Conservation (phyloP, 2,329 filamentous ascomycete genomes). For the Didymella segeticola region DNA sequence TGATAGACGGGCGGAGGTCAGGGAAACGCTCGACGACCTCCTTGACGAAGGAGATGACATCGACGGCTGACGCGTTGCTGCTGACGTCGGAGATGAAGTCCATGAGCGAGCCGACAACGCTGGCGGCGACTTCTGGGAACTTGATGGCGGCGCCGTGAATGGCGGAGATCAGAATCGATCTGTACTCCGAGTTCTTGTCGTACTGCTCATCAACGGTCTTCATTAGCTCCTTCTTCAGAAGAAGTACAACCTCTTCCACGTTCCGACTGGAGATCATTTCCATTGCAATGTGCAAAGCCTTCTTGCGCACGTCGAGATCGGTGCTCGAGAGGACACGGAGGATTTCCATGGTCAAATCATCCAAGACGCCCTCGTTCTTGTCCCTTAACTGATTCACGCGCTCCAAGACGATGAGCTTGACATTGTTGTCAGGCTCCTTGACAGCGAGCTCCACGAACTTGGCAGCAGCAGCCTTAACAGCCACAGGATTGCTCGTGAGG, state of each 20-base stretch:
- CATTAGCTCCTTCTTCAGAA: conserved; percentile 95
- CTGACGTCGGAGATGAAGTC: conserved; percentile 99
- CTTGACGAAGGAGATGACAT: conserved; percentile 98
- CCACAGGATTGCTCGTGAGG: conserved; percentile 94
- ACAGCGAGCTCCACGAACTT: conserved; percentile 98
- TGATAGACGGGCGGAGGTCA: conserved; percentile 82
- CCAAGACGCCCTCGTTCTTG: conserved; percentile 88
- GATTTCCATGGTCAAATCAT: conserved; percentile 97
- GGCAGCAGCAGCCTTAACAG: conserved; percentile 91
- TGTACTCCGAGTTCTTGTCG: conserved; percentile 71
- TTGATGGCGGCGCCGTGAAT: conserved; percentile 99
- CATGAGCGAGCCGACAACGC: conserved; percentile 96
- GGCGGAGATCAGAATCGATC: conserved; percentile 91
- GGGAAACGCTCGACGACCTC: conserved; percentile 99
- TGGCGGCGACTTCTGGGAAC: conserved; percentile 96
- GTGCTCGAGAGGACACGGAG: conserved; percentile 92
- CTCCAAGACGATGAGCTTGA: conserved; percentile 97
- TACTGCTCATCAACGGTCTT: conserved; percentile 99
- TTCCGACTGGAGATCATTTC: conserved; percentile 99
- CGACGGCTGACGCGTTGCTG: conserved; percentile 94
- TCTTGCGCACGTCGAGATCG: conserved; percentile 93
- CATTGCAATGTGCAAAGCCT: conserved; percentile 86
- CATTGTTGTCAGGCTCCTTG: conserved; percentile 98
- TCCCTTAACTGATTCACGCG: conserved; percentile 86
- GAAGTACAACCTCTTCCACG: conserved; percentile 93